Evolutionary conservation across 1,284 basidiomycete species (phyloP), one percentile per base, ranked within the genome.

Genomic region (Pterulicium gracile): DNA sequence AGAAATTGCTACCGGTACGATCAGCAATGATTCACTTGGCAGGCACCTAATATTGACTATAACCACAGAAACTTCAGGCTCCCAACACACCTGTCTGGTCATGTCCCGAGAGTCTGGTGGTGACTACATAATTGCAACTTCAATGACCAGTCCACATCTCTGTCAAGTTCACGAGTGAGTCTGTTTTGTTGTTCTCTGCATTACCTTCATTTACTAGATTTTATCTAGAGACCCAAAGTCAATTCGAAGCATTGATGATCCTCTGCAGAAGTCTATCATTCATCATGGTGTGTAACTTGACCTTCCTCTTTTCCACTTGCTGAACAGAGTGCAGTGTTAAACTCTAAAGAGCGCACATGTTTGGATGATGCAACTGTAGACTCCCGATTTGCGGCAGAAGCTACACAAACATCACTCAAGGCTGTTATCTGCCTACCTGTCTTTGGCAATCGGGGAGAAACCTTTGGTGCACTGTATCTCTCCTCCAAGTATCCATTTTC

Each of bases 401-500:
- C 81, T 14, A 68, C 70, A 20, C 73, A 77, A 55, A 77, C 75
- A 19, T 56, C 60, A 7, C 68, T 77, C 55, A 67, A 76, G 42
- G 78, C 79, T 21, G 75, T 81, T 5, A 69, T 83, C 23, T 83
- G 80, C 55, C 60, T 83, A 7, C 81, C 81, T 1, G 79, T 84
- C 43, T 79, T 75, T 53, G 72, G 42, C 13, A 43, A 43, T 43
- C 42, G 42, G 4, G 42, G 42, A 21, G 20, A 43, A 43, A 43
- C 42, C 5, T 68, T 68, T 49, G 68, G 68, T 15, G 66, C 64
- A 15, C 55, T 69, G 24, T 69, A 66, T 48, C 52, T 82, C 34
- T 75, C 77, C 2, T 79, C 79, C 1, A 77, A 72, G 65, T 76
- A 77, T 52, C 62, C 77, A 0, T 81, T 83, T 56, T 72, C 78